Conservation (phyloP, 345 rosid genomes). For the Euphorbia lathyris region DNA sequence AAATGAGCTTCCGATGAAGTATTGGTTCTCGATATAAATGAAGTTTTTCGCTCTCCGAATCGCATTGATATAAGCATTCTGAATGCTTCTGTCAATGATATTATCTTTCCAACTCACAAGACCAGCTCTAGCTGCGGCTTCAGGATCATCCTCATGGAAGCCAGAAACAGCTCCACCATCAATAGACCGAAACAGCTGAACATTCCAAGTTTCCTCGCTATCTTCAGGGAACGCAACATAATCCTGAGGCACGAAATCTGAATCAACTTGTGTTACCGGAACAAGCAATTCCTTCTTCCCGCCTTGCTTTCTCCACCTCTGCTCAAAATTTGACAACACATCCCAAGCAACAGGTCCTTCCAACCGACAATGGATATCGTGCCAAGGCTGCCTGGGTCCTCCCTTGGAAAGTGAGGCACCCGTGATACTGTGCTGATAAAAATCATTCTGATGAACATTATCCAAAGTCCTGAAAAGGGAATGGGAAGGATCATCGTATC, state of each 20-base stretch:
- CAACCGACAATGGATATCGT: conserved; percentile 44
- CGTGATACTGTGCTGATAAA: conserved; percentile 39
- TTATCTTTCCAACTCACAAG: conserved; percentile 35
- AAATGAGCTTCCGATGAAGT: conserved; percentile 47
- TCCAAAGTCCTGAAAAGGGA: conserved; percentile 39
- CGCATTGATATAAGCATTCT: conserved; percentile 47
- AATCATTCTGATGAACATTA: conserved; percentile 32
- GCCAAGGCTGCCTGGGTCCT: conserved; percentile 57
- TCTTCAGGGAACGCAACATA: conserved; percentile 27
- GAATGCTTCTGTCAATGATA: conserved; percentile 44
- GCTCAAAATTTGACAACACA: conserved; percentile 44
- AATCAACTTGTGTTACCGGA: conserved; percentile 17
- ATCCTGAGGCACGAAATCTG: conserved; percentile 23
- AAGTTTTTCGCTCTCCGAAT: conserved; percentile 47
- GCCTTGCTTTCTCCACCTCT: conserved; percentile 53
- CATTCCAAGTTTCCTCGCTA: conserved; percentile 38
- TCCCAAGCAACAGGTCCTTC: conserved; percentile 52
- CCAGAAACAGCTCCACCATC: conserved; percentile 48
- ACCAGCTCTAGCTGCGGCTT: conserved; percentile 34
- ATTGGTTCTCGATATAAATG: conserved; percentile 49
- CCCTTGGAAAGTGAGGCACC: conserved; percentile 37
- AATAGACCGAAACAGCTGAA: conserved; percentile 43
- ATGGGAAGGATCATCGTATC: conserved; percentile 50
- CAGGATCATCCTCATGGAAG: conserved; percentile 32
- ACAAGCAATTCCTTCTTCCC: conserved; percentile 29